Evolutionary conservation across 495 filamentous ascomycete species (phyloP), one percentile per base, ranked within the genome.

Genomic region (Penicillium tannophilum): DNA sequence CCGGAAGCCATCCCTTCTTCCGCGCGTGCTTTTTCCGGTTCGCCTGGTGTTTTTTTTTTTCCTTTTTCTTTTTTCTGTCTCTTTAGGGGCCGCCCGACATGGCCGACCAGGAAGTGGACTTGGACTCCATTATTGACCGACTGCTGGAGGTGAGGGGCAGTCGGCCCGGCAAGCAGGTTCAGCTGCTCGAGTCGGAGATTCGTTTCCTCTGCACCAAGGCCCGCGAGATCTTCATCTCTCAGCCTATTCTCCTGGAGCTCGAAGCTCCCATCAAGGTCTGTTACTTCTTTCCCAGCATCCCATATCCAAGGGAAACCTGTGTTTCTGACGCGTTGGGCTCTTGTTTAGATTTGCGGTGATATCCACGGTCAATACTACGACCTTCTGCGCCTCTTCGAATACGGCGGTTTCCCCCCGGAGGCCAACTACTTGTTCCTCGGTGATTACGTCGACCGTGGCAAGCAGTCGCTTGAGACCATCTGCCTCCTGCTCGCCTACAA

Each of bases 301-400:
- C n/a, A 14, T 46, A 28, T 8, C 28, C 30, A 23, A 14, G 23
- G 39, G 16, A 1, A 41, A 41, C 2, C 14, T 16, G 39, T 16
- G 20, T 16, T 41, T 49, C 54, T 67, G 58, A 64, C 55, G 43
- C 35, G 54, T 52, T n/a, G 5, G 41, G 26, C 39, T 44, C 50
- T 35, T 35, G 4, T 43, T 35, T 55, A 98, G 94, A 98, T 98
- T 67, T 98, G 94, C 75, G 94, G 94, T 79, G 94, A 98, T 80
- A 98, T 98, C 62, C 94, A 98, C 73, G 94, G 94, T 55, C 94
- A 98, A 82, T 98, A 98, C 79, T 98, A 98, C 75, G 94, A 98
- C 76, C 86, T 98, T 30, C 84, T 98, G 49, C 91, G 94, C 67
- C 83, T 98, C 33, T 98, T 98, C 79, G 94, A 98, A 79, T 98